Evolutionary conservation across 1,284 basidiomycete species (phyloP), one percentile per base, ranked within the genome.

Genomic region (Moniliophthora roreri): DNA sequence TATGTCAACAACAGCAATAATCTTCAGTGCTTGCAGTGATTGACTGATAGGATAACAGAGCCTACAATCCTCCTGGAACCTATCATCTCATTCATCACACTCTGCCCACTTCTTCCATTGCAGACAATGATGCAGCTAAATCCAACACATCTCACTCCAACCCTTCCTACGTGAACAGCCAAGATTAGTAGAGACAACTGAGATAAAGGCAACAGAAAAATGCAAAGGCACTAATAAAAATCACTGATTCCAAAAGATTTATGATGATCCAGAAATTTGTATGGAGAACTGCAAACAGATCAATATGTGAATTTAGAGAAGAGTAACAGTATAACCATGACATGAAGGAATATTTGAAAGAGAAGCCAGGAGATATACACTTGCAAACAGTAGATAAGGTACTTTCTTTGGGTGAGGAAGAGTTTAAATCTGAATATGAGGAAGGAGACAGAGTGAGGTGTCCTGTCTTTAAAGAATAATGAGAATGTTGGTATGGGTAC

Each of bases 301-400:
- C 74, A 34, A n/a, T 74, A 6, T 93, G 91, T 63, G 82, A 87
- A 56, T 79, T 81, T 60, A 86, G 84, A 15, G 65, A 75, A 52
- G 75, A 80, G 53, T 98, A 95, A 65, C 82, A 86, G 34, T 90
- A 84, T 64, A 87, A 83, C 2, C 96, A 98, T 67, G 88, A 93
- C 62, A 75, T 95, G 55, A 62, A 75, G 2, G 77, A 74, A 2
- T 98, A 97, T 69, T 82, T 98, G 34, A 76, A 77, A 15, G 78
- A 78, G 1, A 97, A 97, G 72, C 81, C 87, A 0, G 71, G 66
- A 47, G 95, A 97, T 65, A 76, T 96, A 20, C 78, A 74, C 45
- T 80, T 88, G 47, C 81, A 84, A 4, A 61, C 70, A 62, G 75
- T 82, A n/a, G 59, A 70, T 21, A 61, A 62, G 23, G 60, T 61